Percentiles rank a stretch among this genome's conserved stretches.
Evolutionary conservation across 352 stramenopile species (phyloP).

Genomic region (Phytophthora boehmeriae): DNA sequence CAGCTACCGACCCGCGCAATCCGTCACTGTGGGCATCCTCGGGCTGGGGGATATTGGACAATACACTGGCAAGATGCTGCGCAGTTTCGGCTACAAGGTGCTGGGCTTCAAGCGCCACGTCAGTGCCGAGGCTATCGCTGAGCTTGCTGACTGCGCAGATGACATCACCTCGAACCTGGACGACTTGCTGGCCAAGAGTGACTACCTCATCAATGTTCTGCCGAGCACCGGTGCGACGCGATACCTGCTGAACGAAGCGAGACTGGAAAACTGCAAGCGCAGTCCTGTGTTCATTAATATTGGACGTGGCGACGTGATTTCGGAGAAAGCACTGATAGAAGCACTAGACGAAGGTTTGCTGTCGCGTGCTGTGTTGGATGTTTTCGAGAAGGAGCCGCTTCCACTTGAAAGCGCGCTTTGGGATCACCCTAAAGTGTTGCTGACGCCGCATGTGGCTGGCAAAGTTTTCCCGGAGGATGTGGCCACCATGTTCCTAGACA

Average conservation of each 20-base stretch:
- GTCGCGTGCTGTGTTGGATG: slow-evolving; percentile 66
- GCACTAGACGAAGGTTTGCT: slow-evolving; percentile 69
- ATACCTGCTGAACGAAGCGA: slow-evolving; percentile 59
- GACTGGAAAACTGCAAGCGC: slow-evolving; percentile 48
- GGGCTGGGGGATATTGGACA: slow-evolving; percentile 58
- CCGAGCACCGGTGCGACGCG: slow-evolving; percentile 77
- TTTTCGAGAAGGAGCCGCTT: slow-evolving; percentile 66
- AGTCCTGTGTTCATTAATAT: slow-evolving; percentile 88
- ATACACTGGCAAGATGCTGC: slow-evolving; percentile 51
- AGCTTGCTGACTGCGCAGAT: slow-evolving; percentile 32
- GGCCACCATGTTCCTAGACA: slow-evolving; percentile 70
- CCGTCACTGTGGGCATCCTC: slow-evolving; percentile 53
- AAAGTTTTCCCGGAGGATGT: slow-evolving; percentile 81
- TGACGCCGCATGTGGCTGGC: slow-evolving; percentile 86
- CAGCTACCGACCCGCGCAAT: slow-evolving; percentile 30
- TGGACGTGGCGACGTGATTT: slow-evolving; percentile 83
- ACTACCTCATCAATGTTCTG: slow-evolving; percentile 87
- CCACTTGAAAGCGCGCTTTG: slow-evolving; percentile 65
- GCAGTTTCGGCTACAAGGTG: slow-evolving; percentile 50
- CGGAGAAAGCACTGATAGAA: slow-evolving; percentile 57
- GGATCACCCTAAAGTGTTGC: slow-evolving; percentile 55
- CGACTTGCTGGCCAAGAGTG: slow-evolving; percentile 52
- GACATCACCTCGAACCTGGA: slow-evolving; percentile 50
- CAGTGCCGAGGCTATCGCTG: slow-evolving; percentile 15
- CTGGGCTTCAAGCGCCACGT: slow-evolving; percentile 63